Conservation (phyloP, 176 grass and related monocot genomes). For the Hordeum marinum region DNA sequence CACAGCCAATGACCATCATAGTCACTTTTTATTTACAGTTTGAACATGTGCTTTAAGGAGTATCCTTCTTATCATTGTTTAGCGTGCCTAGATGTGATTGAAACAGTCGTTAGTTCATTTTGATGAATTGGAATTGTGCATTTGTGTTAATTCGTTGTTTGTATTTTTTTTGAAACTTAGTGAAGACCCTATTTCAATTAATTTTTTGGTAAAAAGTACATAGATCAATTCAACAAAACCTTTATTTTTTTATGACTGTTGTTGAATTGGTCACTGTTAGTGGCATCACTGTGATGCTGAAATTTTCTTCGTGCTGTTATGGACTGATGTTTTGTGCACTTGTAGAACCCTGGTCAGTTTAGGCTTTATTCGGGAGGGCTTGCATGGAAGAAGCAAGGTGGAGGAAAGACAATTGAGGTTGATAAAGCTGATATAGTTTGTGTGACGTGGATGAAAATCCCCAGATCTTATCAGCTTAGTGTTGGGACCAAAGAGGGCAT, state of each 20-base stretch:
- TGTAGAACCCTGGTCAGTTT: constrained; percentile 79
- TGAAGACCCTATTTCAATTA: not conserved
- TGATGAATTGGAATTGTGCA: not conserved
- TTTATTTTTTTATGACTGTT: not conserved
- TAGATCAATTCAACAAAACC: not conserved
- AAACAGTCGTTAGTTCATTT: not conserved
- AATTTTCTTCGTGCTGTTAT: not conserved
- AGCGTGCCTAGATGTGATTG: not conserved
- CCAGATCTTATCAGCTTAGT: constrained; percentile 71
- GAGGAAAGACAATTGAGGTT: constrained; percentile 69
- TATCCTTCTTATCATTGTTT: not conserved
- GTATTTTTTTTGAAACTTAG: not conserved
- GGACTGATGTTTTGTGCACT: constrained; percentile 7
- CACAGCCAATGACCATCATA: not conserved
- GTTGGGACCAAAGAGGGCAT: constrained; percentile 70
- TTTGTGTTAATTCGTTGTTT: not conserved
- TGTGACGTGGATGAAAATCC: constrained; percentile 69
- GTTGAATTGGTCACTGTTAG: not conserved
- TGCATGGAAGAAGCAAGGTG: constrained; percentile 84
- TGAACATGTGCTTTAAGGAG: not conserved
- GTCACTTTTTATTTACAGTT: not conserved
- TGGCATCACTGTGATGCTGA: not conserved
- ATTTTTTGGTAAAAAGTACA: not conserved
- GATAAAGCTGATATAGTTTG: constrained; percentile 67
- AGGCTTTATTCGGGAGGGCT: constrained; percentile 62